Evolutionary conservation across 345 rosid species (phyloP).

Genomic region (Trapa incisa): DNA sequence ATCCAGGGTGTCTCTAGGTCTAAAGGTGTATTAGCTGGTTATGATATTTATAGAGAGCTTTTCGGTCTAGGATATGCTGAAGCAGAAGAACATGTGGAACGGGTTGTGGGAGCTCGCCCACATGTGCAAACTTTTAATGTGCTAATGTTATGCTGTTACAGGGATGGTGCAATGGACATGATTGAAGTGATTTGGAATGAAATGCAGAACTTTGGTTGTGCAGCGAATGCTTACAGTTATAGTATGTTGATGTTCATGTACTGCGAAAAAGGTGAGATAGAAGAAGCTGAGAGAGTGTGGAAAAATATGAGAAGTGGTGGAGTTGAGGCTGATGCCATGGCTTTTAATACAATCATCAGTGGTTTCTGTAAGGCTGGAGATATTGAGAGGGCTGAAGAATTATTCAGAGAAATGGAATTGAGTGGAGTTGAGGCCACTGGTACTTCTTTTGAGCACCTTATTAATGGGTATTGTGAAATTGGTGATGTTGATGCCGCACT

Average conservation of each 20-base stretch:
- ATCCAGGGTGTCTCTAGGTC: slow-evolving; percentile 29
- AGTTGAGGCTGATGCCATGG: slow-evolving; percentile 35
- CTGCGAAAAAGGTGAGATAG: slow-evolving; percentile 43
- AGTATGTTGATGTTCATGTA: slow-evolving; percentile 42
- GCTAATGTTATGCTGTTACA: slow-evolving; percentile 51
- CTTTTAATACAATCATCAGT: slow-evolving; percentile 60
- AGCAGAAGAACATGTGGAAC: slow-evolving; percentile 11
- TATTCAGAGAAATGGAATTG: slow-evolving; percentile 45
- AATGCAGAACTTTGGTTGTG: slow-evolving; percentile 36
- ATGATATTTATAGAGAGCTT: slow-evolving; percentile 46
- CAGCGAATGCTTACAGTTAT: slow-evolving; percentile 34
- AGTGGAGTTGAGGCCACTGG: slow-evolving; percentile 32
- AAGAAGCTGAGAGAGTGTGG: slow-evolving; percentile 54
- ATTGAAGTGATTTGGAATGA: slow-evolving; percentile 59
- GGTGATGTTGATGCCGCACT: slow-evolving; percentile 43
- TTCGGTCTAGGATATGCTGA: slow-evolving; percentile 28
- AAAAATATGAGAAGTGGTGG: slow-evolving; percentile 46
- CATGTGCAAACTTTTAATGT: slow-evolving; percentile 53
- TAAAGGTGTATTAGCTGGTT: slow-evolving; percentile 33
- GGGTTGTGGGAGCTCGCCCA: slow-evolving; percentile 24
- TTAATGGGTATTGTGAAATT: slow-evolving; percentile 45
- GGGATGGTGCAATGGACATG: slow-evolving; percentile 43
- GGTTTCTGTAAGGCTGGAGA: slow-evolving; percentile 45
- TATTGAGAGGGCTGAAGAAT: slow-evolving; percentile 41
- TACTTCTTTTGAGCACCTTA: slow-evolving; percentile 48